Conservation (phyloP, 2,329 filamentous ascomycete genomes). For the Fusarium abutilonis region DNA sequence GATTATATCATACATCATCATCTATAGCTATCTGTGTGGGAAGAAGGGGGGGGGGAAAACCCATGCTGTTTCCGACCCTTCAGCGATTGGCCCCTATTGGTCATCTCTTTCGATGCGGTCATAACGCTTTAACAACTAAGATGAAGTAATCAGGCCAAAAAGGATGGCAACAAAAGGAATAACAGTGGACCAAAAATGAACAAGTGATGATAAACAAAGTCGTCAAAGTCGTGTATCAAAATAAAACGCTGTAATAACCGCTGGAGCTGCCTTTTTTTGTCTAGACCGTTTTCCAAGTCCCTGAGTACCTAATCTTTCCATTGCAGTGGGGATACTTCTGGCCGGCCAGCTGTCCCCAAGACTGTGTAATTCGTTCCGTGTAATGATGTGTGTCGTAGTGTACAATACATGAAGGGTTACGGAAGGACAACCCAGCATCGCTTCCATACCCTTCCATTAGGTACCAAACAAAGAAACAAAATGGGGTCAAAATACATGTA, state of each 20-base stretch:
- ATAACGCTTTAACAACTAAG: neutral
- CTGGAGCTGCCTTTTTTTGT: slow-evolving; percentile 30
- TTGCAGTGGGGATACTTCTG: slow-evolving; percentile 7
- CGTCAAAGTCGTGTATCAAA: slow-evolving; percentile 8
- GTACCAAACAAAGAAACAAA: slow-evolving; percentile 28
- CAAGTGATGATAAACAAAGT: neutral
- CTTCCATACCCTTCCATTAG: slow-evolving; percentile 32
- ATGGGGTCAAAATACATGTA: slow-evolving; percentile 17
- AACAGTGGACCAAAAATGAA: neutral
- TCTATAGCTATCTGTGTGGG: slow-evolving; percentile 24
- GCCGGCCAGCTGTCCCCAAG: slow-evolving; percentile 34
- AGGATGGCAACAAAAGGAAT: neutral
- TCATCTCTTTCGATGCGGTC: slow-evolving; percentile 14
- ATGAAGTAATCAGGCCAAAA: neutral
- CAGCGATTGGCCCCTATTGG: slow-evolving; percentile 12
- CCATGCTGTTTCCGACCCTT: slow-evolving; percentile 7
- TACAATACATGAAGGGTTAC: slow-evolving; percentile 29
- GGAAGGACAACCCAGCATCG: slow-evolving; percentile 22
- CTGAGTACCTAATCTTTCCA: slow-evolving; percentile 3
- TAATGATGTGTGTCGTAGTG: slow-evolving; percentile 9
- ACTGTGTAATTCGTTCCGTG: slow-evolving; percentile 9
- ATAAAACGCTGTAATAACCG: slow-evolving; percentile 15
- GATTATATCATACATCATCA: slow-evolving; percentile 41
- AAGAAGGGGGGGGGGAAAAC: neutral
- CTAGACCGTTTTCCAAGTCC: slow-evolving; percentile 23